Evolutionary conservation across 2,329 filamentous ascomycete genomes (phyloP), one percentile per base, ranked within the genome.

Genomic region (Aspergillus oerlinghausenensis): DNA sequence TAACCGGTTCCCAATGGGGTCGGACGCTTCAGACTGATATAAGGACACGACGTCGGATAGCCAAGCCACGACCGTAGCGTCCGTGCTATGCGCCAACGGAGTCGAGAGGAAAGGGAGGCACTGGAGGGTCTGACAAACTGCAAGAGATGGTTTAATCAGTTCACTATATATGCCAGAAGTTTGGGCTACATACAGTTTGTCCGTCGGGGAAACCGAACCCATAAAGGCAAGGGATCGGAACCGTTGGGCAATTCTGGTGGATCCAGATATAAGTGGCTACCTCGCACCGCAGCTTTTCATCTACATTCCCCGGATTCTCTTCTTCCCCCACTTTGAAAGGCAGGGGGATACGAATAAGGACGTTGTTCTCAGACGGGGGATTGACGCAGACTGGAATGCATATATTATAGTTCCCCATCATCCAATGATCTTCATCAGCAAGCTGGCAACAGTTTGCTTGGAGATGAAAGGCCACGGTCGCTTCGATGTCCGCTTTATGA

Each of bases 251-350:
- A 54, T 77, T 59, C 7, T 73, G 59, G 40, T 70, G 61, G 14
- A 79, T 67, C 73, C 71, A 78, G 21, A 73, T 67, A 56, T 74
- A 79, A 1, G 74, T 73, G 4, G 70, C 77, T 5, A 70, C 74
- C 65, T 79, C 76, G 54, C 64, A 79, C 14, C 67, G 66, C 19
- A 71, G 55, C 55, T 80, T 80, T 65, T 80, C 77, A 38, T 80
- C 72, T 4, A 72, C 65, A 48, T 71, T 78, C n/a, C 75, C 77
- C 19, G 75, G 75, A 54, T 67, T 57, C 23, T 49, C 60, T 14
- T 51, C 60, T 55, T 79, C 77, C 17, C 75, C 75, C 4, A 76
- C 58, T 58, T 73, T 65, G 7, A 62, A 68, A 4, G 67, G 66
- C 19, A 71, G 50, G 2, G 63, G 67, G 8, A 70, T 65, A 25